Percentiles rank a stretch among this genome's conserved stretches.
These are phyloP conservation scores for Cytospora mali DNA, from an alignment of 2,329 filamentous ascomycete species.

Conservation along the genomic window DNA sequence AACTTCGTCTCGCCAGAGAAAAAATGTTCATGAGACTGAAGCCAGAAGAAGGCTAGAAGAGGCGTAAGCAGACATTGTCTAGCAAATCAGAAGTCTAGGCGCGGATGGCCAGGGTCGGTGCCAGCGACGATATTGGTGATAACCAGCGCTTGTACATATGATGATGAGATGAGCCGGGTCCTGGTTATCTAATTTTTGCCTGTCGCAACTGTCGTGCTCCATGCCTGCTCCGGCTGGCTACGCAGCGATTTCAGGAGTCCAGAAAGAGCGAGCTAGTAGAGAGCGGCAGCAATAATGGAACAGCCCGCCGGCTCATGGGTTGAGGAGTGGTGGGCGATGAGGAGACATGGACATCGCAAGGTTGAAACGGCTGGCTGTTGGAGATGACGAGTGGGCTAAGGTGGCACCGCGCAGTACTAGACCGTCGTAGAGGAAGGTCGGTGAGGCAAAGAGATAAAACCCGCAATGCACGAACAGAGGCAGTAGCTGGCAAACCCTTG, in stretches of 20 bases:
- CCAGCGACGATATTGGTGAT: not conserved
- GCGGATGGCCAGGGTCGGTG: not conserved
- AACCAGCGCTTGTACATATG: slow-evolving; percentile 24
- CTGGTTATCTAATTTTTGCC: not conserved
- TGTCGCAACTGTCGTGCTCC: not conserved
- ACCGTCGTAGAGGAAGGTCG: slow-evolving; percentile 41
- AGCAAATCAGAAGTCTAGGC: slow-evolving; percentile 13
- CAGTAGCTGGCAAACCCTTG: slow-evolving; percentile 40
- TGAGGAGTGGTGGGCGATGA: slow-evolving; percentile 1
- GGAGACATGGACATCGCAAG: not conserved
- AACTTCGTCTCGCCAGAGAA: slow-evolving; percentile 29
- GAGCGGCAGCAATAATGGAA: slow-evolving; percentile 12
- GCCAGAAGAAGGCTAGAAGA: not conserved
- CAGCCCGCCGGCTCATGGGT: slow-evolving; percentile 8
- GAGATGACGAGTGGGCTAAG: slow-evolving; percentile 9
- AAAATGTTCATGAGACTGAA: not conserved
- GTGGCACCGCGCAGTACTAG: slow-evolving; percentile 12
- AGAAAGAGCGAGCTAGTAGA: not conserved
- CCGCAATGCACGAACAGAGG: slow-evolving; percentile 50
- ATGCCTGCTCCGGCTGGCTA: not conserved
- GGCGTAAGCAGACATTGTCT: slow-evolving; percentile 6
- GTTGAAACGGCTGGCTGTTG: slow-evolving; percentile 1
- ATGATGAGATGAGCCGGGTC: slow-evolving; percentile 11
- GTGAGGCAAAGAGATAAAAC: slow-evolving; percentile 40
- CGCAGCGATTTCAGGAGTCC: not conserved